These are phyloP conservation scores for Phytopythium montanum DNA, from an alignment of 352 stramenopile genomes.

Conservation along the genomic window DNA sequence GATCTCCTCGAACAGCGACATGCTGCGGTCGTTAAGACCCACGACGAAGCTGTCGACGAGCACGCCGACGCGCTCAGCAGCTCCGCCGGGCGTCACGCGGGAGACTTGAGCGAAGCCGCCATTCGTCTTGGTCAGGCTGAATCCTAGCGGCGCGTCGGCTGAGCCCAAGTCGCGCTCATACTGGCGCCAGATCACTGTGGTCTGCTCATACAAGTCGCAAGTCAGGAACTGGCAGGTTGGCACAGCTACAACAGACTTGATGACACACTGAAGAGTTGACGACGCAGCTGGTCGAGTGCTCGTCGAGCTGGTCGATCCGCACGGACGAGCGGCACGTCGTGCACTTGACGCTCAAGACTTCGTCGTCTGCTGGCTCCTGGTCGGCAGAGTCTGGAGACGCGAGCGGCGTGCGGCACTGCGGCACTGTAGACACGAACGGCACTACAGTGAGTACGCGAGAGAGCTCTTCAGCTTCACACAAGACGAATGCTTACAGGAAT, in stretches of 20 bases:
- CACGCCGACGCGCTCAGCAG: slow-evolving; percentile 55
- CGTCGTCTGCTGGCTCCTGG: slow-evolving; percentile 2
- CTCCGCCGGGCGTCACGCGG: slow-evolving; percentile 48
- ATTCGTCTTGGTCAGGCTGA: slow-evolving; percentile 68
- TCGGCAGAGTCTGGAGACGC: slow-evolving; percentile 4
- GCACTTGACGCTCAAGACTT: slow-evolving; percentile 51
- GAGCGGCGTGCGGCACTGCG: not conserved
- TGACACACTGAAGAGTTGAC: slow-evolving; percentile 35
- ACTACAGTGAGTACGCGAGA: not conserved
- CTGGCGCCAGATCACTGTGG: slow-evolving; percentile 43
- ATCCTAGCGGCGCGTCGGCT: slow-evolving; percentile 42
- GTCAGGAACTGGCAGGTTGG: no score
- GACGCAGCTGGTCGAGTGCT: slow-evolving; percentile 59
- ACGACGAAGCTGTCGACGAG: slow-evolving; percentile 76
- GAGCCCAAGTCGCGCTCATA: slow-evolving; percentile 56
- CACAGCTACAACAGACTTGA: not conserved
- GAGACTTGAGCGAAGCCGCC: slow-evolving; percentile 71
- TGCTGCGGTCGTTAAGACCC: slow-evolving; percentile 53
- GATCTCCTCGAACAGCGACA: slow-evolving; percentile 67
- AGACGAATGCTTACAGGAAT: not conserved
- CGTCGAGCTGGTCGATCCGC: slow-evolving; percentile 43
- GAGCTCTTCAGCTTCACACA: no score
- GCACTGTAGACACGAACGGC: not conserved
- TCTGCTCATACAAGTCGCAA: slow-evolving; percentile 12
- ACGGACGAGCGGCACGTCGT: slow-evolving; percentile 58